A percentile compares a stretch with the other conserved stretches of the same genome.
phyloP scores from a whole-genome alignment of 257 asterid genomes.

The Scutellaria minor region DNA sequence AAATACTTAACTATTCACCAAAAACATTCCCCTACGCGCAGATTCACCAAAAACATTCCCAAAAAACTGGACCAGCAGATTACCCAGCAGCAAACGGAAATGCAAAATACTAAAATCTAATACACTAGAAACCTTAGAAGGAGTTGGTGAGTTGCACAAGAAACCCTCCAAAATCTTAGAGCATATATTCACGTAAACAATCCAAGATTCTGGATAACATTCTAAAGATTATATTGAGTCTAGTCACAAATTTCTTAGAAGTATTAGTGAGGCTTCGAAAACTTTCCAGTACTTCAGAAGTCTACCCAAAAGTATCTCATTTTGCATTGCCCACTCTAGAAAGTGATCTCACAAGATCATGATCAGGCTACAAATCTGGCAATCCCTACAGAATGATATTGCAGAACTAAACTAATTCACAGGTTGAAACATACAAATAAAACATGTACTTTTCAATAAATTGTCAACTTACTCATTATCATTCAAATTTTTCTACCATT shows the following conservation, averaged over 20 bases:
- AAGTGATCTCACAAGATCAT: not conserved
- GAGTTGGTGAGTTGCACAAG: not conserved
- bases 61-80: not conserved
- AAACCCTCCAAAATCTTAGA: too few species aligned
- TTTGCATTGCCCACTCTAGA: not conserved
- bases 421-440: conserved; percentile 12
- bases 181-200: not conserved
- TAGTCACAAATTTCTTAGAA: not conserved
- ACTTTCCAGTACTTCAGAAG: too few species aligned
- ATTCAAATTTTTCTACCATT: not conserved
- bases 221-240: not conserved
- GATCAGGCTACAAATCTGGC: not conserved
- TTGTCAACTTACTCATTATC: not conserved
- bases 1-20: conserved; percentile 7
- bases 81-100: not conserved
- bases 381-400: not conserved
- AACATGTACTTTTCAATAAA: not conserved
- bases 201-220: not conserved
- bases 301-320: not conserved
- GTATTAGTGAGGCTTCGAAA: too few species aligned
- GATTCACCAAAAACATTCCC: conserved; percentile 8
- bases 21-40: not conserved
- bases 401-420: not conserved
- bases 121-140: not conserved
- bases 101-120: conserved; percentile 8